A percentile compares a stretch with the other conserved stretches of the same genome.
Conservation (phyloP, 352 stramenopile species). For the Paralagenidium karlingii region DNA sequence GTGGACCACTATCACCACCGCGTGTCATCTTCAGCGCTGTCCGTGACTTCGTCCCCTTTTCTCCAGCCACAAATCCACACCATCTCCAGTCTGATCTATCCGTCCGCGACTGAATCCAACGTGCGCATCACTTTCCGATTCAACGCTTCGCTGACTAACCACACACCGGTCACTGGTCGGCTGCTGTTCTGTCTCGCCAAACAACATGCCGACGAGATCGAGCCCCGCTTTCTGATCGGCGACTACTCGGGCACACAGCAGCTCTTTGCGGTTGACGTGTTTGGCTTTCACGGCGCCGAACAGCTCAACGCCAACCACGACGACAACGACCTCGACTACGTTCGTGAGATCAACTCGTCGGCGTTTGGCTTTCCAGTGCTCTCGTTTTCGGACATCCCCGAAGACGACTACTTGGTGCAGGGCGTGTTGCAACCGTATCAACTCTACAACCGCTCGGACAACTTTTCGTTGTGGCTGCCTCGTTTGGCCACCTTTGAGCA, state of each 20-base stretch:
- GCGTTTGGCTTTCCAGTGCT: slow-evolving; percentile 30
- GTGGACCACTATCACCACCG: too few relatives aligned
- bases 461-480: slow-evolving; percentile 24
- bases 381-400: slow-evolving; percentile 23
- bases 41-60: too few relatives aligned
- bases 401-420: slow-evolving; percentile 49
- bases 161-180: slow-evolving; percentile 38
- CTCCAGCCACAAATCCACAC: too few relatives aligned
- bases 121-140: too few relatives aligned
- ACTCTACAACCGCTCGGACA: slow-evolving; percentile 47
- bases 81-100: too few relatives aligned
- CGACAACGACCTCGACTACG: too few relatives aligned
- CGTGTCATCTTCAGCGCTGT: too few relatives aligned
- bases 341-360: slow-evolving; percentile 27
- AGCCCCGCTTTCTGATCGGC: slow-evolving; percentile 33
- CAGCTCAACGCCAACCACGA: too few relatives aligned
- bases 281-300: slow-evolving; percentile 18
- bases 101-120: too few relatives aligned
- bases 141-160: too few relatives aligned
- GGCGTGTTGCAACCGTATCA: slow-evolving; percentile 47
- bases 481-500: slow-evolving; percentile 43
- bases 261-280: slow-evolving; percentile 49
- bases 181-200: slow-evolving; percentile 46
- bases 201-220: slow-evolving; percentile 25
- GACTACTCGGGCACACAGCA: slow-evolving; percentile 38